phyloP scores from a whole-genome alignment of 2,329 filamentous ascomycete species.

The Biscogniauxia sp. region DNA sequence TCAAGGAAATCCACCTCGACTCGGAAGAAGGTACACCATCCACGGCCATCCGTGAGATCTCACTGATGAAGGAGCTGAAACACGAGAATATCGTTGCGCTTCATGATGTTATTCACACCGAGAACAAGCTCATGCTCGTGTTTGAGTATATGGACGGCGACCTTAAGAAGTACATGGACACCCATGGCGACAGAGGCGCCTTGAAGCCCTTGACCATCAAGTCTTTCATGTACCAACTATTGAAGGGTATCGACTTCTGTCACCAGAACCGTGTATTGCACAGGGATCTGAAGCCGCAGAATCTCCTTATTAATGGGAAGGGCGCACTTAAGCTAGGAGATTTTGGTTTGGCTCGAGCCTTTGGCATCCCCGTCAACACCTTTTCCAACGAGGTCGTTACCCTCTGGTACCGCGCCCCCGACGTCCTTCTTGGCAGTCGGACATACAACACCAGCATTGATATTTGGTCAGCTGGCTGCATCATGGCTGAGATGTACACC shows the following conservation, averaged over 20 bases:
- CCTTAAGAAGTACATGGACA: constrained; percentile 98
- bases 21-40: constrained; percentile 97
- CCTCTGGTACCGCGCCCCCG: constrained; percentile 94
- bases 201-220: constrained; percentile 91
- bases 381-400: constrained; percentile 98
- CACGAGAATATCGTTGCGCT: constrained; percentile 97
- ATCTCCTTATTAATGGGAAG: constrained; percentile 90
- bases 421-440: constrained; percentile 87
- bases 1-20: constrained; percentile 98
- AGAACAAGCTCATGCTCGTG: constrained; percentile 99
- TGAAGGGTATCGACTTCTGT: constrained; percentile 95
- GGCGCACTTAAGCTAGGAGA: constrained; percentile 90
- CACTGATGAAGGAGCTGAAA: constrained; percentile 98
- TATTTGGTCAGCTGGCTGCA: constrained; percentile 98
- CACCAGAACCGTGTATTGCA: constrained; percentile 96
- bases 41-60: constrained; percentile 97
- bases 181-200: constrained; percentile 81
- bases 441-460: constrained; percentile 99
- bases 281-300: constrained; percentile 93
- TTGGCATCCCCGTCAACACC: constrained; percentile 96
- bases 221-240: constrained; percentile 97
- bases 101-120: constrained; percentile 98
- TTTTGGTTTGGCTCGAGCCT: constrained; percentile 89
- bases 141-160: constrained; percentile 99
- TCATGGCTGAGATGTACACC: constrained; percentile 99